These are phyloP conservation scores for Calonectria honghensis DNA, from an alignment of 2,329 filamentous ascomycete species.

Conservation along the genomic window DNA sequence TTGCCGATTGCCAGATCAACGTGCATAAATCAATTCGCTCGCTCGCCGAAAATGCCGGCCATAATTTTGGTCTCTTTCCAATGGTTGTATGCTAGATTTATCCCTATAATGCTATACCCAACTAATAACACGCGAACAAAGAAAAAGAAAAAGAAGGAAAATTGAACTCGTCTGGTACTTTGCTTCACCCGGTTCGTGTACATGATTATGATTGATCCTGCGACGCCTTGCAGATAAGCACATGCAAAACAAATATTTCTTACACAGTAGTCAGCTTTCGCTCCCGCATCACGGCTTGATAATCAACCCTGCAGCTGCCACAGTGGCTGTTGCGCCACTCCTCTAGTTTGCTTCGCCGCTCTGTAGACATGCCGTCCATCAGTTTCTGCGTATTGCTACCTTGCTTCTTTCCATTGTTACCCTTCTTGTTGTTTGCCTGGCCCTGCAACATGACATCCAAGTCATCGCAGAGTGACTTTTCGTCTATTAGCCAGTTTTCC, in stretches of 20 bases:
- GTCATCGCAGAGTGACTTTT: slow-evolving; percentile 84
- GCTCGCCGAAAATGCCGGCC: not conserved
- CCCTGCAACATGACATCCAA: slow-evolving; percentile 67
- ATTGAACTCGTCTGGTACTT: not conserved
- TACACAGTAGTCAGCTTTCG: slow-evolving; percentile 53
- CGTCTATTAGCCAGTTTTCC: slow-evolving; percentile 92
- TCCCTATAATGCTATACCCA: not conserved
- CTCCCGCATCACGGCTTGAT: slow-evolving; percentile 57
- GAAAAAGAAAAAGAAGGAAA: not conserved
- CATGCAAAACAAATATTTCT: slow-evolving; percentile 10
- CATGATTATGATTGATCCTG: slow-evolving; percentile 9
- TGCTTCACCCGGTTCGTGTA: not conserved
- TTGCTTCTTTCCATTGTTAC: slow-evolving; percentile 43
- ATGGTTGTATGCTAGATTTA: not conserved
- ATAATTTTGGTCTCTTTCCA: not conserved
- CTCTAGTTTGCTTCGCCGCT: slow-evolving; percentile 62
- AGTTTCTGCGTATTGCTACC: slow-evolving; percentile 58
- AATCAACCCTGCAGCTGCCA: slow-evolving; percentile 72
- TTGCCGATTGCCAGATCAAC: not conserved
- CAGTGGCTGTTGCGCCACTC: slow-evolving; percentile 74
- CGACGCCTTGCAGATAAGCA: slow-evolving; percentile 7
- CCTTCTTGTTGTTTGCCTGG: slow-evolving; percentile 48
- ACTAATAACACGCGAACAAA: slow-evolving; percentile 12
- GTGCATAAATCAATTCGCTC: not conserved
- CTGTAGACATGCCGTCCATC: slow-evolving; percentile 54